Evolutionary conservation across 495 filamentous ascomycete genomes (phyloP).

Genomic region (Venustampulla echinocandica): DNA sequence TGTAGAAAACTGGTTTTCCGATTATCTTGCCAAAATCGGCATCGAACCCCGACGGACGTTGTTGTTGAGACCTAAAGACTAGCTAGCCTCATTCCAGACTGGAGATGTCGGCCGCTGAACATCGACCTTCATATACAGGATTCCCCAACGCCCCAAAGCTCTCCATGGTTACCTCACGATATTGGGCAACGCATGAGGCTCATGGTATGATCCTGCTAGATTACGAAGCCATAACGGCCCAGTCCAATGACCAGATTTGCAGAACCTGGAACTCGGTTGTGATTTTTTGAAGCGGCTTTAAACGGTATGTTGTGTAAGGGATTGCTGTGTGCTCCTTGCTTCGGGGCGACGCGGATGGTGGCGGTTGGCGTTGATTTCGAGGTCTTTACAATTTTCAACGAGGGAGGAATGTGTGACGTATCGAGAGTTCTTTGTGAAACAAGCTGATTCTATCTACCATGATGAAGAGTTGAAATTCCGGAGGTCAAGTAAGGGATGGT

Average conservation of each 20-base stretch:
- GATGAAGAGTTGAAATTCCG: no score
- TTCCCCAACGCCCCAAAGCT: no score
- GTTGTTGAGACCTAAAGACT: no score
- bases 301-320: slow-evolving; percentile 12
- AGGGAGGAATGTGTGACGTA: slow-evolving; percentile 10
- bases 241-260: no score
- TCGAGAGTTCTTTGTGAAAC: slow-evolving; percentile 4
- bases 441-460: no score
- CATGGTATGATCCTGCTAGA: not conserved
- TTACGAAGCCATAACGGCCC: not conserved
- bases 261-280: no score
- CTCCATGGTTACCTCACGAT: not conserved
- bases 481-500: slow-evolving; percentile 10
- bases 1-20: no score
- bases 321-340: slow-evolving; percentile 15
- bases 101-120: no score
- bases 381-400: not conserved
- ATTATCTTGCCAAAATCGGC: no score
- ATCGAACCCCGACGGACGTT: no score
- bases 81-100: no score
- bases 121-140: no score
- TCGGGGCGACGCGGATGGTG: slow-evolving; percentile 7
- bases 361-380: slow-evolving; percentile 10
- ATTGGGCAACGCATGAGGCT: not conserved
- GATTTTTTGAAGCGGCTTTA: not conserved